phyloP scores from a whole-genome alignment of 2,329 filamentous ascomycete genomes.

The Cordyceps pruinosa region DNA sequence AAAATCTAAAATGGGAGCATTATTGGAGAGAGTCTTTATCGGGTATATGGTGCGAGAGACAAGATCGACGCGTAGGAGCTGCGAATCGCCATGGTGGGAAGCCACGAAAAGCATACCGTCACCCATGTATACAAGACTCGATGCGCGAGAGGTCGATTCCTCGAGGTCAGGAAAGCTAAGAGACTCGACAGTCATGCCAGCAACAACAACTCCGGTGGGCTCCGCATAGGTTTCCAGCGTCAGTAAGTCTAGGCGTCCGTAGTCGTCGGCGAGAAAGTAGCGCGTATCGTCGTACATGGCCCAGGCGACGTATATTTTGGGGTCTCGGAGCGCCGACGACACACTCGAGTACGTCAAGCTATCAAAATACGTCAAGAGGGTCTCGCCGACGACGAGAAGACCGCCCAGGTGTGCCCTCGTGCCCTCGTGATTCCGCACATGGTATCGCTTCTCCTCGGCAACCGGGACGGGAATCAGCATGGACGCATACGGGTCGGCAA shows the following conservation, averaged over 20 bases:
- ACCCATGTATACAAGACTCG: constrained; percentile 70
- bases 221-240: constrained; percentile 65
- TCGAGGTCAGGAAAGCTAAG: constrained; percentile 23
- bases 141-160: constrained; percentile 61
- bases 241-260: constrained; percentile 77
- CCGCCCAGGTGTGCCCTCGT: constrained; percentile 58
- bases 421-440: constrained; percentile 47
- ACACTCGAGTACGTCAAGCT: constrained; percentile 63
- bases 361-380: constrained; percentile 77
- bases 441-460: constrained; percentile 52
- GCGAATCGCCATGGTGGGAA: constrained; percentile 88
- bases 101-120: constrained; percentile 73
- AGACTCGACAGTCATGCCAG: constrained; percentile 60
- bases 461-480: constrained; percentile 58
- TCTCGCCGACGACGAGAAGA: constrained; percentile 70
- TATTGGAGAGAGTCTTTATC: constrained; percentile 65
- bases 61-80: constrained; percentile 59
- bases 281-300: constrained; percentile 71
- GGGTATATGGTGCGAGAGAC: constrained; percentile 46
- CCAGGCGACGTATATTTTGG: constrained; percentile 89
- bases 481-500: constrained; percentile 48
- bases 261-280: constrained; percentile 89
- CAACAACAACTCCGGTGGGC: constrained; percentile 58
- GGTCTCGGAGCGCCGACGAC: constrained; percentile 58
- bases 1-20: constrained; percentile 89